Percentiles rank a stretch among this genome's conserved stretches.
Evolutionary conservation across 768 basidiomycete genomes (phyloP).

Genomic region (Pleurotus tuoliensis): DNA sequence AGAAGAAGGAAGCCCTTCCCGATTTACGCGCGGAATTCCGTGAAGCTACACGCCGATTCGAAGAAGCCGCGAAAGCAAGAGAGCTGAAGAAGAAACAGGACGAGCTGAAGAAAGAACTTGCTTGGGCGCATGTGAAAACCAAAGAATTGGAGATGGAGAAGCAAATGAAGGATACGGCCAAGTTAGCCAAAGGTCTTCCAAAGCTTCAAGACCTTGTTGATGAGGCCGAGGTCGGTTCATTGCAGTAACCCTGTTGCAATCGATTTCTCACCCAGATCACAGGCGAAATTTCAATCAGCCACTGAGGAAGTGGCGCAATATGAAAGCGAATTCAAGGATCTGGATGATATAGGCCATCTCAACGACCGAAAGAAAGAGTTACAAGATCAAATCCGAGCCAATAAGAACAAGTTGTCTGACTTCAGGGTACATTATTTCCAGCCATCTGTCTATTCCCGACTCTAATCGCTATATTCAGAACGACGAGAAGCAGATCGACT

Average conservation of each 20-base stretch:
- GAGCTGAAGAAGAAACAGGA: conserved; percentile 66
- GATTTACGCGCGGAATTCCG: conserved; percentile 61
- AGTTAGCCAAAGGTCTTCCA: conserved; percentile 28
- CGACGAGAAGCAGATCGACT: conserved; percentile 48
- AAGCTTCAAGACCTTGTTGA: conserved; percentile 32
- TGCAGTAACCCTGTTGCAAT: background rate
- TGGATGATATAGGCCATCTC: conserved; percentile 31
- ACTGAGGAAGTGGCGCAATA: conserved; percentile 25
- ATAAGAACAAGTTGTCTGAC: conserved; percentile 38
- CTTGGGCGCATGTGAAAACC: conserved; percentile 79
- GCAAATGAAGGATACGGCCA: conserved; percentile 33
- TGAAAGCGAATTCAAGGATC: conserved; percentile 24
- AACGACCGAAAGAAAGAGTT: conserved; percentile 40
- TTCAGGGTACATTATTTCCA: conserved; percentile 36
- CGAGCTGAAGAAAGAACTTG: conserved; percentile 74
- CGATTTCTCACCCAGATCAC: background rate
- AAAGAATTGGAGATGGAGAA: conserved; percentile 55
- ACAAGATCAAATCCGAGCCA: conserved; percentile 38
- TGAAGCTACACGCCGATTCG: conserved; percentile 55
- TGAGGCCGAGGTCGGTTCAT: conserved; percentile 28
- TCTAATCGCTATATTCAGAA: conserved; percentile 28
- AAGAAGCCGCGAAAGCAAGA: conserved; percentile 72
- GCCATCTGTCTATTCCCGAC: background rate
- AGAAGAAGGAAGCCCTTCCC: conserved; percentile 75
- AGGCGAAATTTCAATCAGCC: conserved; percentile 28